Percentiles rank a stretch among this genome's conserved stretches.
phyloP scores from a whole-genome alignment of 352 stramenopile genomes.

The Phytopythium sindhum region DNA sequence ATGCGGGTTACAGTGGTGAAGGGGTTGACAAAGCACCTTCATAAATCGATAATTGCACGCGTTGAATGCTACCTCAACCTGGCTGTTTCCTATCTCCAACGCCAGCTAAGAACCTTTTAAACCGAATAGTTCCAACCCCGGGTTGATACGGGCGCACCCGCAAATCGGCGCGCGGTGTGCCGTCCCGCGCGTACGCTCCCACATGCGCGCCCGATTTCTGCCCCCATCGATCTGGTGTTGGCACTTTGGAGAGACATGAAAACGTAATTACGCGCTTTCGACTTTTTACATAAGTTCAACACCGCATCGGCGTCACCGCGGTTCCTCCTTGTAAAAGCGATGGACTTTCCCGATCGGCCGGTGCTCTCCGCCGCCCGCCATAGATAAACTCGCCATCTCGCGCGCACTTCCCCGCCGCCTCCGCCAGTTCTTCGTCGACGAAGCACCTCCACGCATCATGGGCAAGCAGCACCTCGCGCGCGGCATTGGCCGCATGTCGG shows the following conservation, averaged over 20 bases:
- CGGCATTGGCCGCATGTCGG: slow-evolving; percentile 80
- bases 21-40: not conserved
- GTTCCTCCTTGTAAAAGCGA: too few relatives aligned
- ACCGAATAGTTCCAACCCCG: not conserved
- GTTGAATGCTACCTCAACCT: not conserved
- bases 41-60: not conserved
- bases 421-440: not conserved
- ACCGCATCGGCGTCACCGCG: too few relatives aligned
- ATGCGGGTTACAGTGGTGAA: not conserved
- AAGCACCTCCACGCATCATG: slow-evolving; percentile 26
- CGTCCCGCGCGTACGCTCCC: slow-evolving; percentile 4
- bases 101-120: too few relatives aligned
- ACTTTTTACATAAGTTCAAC: slow-evolving; percentile 28
- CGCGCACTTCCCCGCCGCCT: slow-evolving; percentile 9
- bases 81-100: too few relatives aligned
- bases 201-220: not conserved
- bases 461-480: slow-evolving; percentile 69
- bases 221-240: not conserved
- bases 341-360: not conserved
- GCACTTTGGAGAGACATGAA: slow-evolving; percentile 6
- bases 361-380: slow-evolving; percentile 8
- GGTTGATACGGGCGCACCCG: not conserved
- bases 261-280: slow-evolving; percentile 16
- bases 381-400: slow-evolving; percentile 21
- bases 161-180: not conserved